Base-by-base conservation (phyloP, 495 filamentous ascomycete species). In the Aspergillus conjunctus region DNA sequence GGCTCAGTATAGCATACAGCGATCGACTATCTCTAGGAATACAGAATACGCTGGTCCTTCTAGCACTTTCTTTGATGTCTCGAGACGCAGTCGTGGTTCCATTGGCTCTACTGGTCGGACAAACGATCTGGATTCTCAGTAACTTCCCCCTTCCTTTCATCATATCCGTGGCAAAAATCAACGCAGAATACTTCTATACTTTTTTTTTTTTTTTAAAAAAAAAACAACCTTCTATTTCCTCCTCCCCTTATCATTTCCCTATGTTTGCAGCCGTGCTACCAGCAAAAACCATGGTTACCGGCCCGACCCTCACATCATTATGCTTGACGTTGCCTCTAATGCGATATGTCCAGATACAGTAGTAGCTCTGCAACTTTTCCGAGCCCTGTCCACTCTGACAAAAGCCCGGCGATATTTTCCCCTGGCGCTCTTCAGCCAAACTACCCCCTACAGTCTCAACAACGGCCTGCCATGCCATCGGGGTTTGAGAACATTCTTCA, bases 401-500 rank as follows among this genome's bases (percentile, higher is more conserved):
- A 65, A 45, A 73, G 73, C 52, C 56, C 66, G 12, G 62, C 56
- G 0, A 46, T 63, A 14, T 70, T 60, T 21, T 18, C 65, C 26
- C 41, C 63, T 56, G 66, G 51, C 41, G 50, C 61, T 14, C 44
- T 58, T 14, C 46, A 57, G 11, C 26, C 54, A 49, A 63, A 59
- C 15, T 56, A 54, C 46, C 63, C 56, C 44, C 21, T 57, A 14
- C 58, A 63, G 33, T 59, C 46, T 7, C 32, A 43, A 48, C 64
- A 67, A 30, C 64, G 74, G 32, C 68, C 65, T 33, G 52, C 59
- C 39, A 71, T 77, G 61, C 75, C 76, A 17, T 70, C 68, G 15
- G 76, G 77, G 37, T 76, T 80, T 51, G 77, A 78, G 54, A 75
- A 71, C 26, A 63, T 80, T 31, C 71, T 80, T 37, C 71, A 79